A percentile compares a stretch with the other conserved stretches of the same genome.
These are phyloP conservation scores for Pisolithus microcarpus DNA, from an alignment of 768 basidiomycete genomes.

Conservation along the genomic window DNA sequence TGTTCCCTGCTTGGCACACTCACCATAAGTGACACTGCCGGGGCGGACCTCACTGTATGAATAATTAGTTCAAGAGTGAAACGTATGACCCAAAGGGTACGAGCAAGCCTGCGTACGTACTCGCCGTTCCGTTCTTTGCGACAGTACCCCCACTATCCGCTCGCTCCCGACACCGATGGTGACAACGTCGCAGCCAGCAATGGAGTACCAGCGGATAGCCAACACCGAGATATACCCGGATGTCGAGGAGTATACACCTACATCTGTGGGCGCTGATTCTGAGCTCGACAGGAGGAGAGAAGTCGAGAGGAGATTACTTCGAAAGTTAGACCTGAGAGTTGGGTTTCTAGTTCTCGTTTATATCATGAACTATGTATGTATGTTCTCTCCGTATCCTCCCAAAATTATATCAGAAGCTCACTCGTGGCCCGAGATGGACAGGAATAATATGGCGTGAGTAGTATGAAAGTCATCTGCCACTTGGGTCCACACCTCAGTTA, in stretches of 20 bases:
- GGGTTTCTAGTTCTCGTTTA: constrained; percentile 40
- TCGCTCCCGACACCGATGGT: too few relatives aligned
- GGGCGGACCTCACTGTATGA: too few relatives aligned
- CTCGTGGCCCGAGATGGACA: constrained; percentile 43
- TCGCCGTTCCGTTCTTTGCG: too few relatives aligned
- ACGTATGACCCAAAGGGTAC: too few relatives aligned
- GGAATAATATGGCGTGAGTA: constrained; percentile 57
- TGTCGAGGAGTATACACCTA: background rate
- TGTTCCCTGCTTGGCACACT: too few relatives aligned
- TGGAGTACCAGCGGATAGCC: background rate
- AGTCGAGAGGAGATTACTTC: constrained; percentile 36
- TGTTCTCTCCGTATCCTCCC: constrained; percentile 8
- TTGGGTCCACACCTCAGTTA: background rate
- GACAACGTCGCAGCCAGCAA: background rate
- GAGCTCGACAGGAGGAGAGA: too few relatives aligned
- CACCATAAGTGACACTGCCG: too few relatives aligned
- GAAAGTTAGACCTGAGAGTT: constrained; percentile 38
- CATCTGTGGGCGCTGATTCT: background rate
- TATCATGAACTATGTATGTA: constrained; percentile 42
- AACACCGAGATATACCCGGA: background rate
- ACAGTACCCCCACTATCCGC: too few relatives aligned
- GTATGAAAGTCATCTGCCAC: constrained; percentile 5
- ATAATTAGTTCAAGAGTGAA: too few relatives aligned
- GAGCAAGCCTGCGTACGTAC: too few relatives aligned
- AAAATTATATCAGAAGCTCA: constrained; percentile 1